Conservation (phyloP, 75 land plant genomes). For the Picea glauca region DNA sequence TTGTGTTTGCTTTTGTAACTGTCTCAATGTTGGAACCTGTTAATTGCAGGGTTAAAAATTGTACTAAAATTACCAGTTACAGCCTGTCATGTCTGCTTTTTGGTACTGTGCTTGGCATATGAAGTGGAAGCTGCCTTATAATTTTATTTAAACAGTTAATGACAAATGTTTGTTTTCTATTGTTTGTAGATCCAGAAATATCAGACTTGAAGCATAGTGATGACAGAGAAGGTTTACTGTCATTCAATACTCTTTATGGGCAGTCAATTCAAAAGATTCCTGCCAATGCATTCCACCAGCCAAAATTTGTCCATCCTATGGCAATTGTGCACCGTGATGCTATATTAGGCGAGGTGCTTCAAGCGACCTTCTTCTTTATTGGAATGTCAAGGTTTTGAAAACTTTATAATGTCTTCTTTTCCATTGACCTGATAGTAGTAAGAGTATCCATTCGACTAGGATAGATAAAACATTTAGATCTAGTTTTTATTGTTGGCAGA, state of each 20-base stretch:
- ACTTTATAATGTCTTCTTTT: background rate
- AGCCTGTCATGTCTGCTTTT: background rate
- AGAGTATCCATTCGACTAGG: background rate
- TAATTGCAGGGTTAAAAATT: background rate
- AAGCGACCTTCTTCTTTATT: background rate
- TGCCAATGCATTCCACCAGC: background rate
- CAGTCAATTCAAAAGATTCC: background rate
- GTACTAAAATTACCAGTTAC: background rate
- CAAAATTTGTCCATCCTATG: slow-evolving; percentile 51
- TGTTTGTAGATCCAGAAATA: slow-evolving; percentile 4
- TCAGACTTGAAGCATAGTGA: background rate
- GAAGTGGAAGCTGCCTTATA: background rate
- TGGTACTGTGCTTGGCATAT: background rate
- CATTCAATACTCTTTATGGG: background rate
- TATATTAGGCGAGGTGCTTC: slow-evolving; percentile 60
- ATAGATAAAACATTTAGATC: background rate
- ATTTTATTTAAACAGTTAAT: background rate
- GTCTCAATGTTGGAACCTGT: background rate
- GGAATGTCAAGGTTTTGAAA: background rate
- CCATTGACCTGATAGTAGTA: background rate
- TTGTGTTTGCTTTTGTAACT: background rate
- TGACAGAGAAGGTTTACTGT: slow-evolving; percentile 2
- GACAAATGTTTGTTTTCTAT: slow-evolving; percentile 2
- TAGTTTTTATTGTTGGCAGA: background rate
- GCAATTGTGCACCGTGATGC: slow-evolving; percentile 79